Evolutionary conservation across 2,329 filamentous ascomycete genomes (phyloP).

Genomic region (Pseudopithomyces chartarum): DNA sequence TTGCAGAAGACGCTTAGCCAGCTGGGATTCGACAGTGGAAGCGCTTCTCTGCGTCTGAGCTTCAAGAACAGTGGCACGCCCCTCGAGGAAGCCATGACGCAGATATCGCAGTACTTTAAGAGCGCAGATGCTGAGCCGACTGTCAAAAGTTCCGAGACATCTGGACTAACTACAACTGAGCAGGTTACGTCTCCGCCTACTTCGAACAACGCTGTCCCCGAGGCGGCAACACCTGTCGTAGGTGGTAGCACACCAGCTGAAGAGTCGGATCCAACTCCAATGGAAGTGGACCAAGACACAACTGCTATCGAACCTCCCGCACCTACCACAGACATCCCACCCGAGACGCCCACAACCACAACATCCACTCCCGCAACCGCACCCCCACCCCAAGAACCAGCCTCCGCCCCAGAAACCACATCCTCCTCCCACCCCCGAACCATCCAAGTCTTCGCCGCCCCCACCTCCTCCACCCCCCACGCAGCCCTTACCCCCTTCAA

Average conservation of each 20-base stretch:
- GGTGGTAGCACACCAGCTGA: conserved; percentile 28
- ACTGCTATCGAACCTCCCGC: conserved; percentile 16
- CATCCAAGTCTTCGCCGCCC: conserved; percentile 77
- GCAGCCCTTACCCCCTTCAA: conserved; percentile 71
- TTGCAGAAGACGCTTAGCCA: conserved; percentile 89
- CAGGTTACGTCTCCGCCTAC: conserved; percentile 32
- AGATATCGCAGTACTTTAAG: conserved; percentile 79
- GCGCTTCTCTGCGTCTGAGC: conserved; percentile 74
- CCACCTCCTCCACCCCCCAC: conserved; percentile 72
- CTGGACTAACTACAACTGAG: conserved; percentile 32
- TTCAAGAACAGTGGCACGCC: conserved; percentile 79
- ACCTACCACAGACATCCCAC: conserved; percentile 20
- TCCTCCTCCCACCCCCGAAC: conserved; percentile 45
- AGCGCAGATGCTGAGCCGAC: conserved; percentile 36
- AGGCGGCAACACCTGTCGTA: conserved; percentile 29
- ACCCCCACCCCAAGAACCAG: conserved; percentile 16
- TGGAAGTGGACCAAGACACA: conserved; percentile 36
- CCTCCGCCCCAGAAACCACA: conserved; percentile 19
- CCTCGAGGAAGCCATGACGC: conserved; percentile 80
- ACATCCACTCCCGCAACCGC: conserved; percentile 21
- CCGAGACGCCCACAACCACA: conserved; percentile 21
- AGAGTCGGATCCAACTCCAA: conserved; percentile 32
- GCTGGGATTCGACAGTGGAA: conserved; percentile 85
- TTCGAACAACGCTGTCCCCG: conserved; percentile 26
- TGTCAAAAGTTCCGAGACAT: conserved; percentile 32